Evolutionary conservation across 257 asterid species (phyloP).

Genomic region (Ophiorrhiza pumila): DNA sequence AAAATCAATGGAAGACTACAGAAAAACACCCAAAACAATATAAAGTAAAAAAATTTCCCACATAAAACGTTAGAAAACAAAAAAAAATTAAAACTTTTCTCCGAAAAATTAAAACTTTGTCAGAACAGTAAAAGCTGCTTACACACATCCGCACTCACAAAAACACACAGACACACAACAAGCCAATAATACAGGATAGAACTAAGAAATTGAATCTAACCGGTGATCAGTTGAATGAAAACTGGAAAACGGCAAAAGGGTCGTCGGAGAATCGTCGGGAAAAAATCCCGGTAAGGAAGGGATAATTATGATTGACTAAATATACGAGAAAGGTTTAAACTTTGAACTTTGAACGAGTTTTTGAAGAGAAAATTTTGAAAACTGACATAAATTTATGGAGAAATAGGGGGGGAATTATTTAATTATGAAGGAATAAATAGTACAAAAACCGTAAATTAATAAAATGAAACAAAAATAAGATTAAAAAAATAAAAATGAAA

Average conservation of each 20-base stretch:
- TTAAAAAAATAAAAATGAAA: background rate
- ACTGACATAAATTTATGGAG: background rate
- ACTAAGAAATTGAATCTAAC: conserved; percentile 11
- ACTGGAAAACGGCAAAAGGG: background rate
- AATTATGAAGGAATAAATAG: background rate
- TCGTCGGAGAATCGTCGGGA: conserved; percentile 1
- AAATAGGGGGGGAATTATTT: background rate
- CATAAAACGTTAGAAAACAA: background rate
- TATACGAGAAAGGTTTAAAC: background rate
- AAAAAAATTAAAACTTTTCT: background rate
- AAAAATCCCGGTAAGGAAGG: background rate
- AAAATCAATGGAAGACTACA: background rate
- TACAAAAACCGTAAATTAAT: background rate
- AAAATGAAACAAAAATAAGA: background rate
- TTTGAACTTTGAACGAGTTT: background rate
- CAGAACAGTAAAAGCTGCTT: background rate
- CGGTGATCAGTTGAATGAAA: background rate
- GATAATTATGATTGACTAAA: too few relatives aligned
- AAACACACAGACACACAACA: background rate
- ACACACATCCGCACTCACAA: background rate
- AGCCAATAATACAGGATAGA: background rate
- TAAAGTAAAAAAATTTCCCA: background rate
- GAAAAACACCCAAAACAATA: background rate
- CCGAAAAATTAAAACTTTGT: background rate
- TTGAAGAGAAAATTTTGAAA: conserved; percentile 8